phyloP scores from a whole-genome alignment of 2,329 filamentous ascomycete species.

The Trichoderma polysporum region DNA sequence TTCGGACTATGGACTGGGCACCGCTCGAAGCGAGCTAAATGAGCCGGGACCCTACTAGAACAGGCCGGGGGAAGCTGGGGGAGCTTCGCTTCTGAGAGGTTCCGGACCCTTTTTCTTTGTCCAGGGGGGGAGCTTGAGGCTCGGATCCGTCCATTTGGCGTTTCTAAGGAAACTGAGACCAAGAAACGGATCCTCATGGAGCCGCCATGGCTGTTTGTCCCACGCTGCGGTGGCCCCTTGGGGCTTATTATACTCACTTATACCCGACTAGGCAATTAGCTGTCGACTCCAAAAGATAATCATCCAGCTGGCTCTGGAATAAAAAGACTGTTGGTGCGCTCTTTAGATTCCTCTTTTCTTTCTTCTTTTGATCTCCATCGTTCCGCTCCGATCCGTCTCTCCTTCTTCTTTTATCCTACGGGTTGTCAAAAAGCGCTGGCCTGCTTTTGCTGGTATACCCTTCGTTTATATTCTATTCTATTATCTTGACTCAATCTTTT shows the following conservation, averaged over 20 bases:
- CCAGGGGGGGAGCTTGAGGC: neutral
- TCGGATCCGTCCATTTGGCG: slow-evolving; percentile 11
- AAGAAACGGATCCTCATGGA: slow-evolving; percentile 14
- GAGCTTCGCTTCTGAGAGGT: neutral
- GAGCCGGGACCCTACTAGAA: neutral
- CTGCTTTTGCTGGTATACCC: slow-evolving; percentile 23
- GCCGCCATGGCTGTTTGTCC: slow-evolving; percentile 4
- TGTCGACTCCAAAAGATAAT: neutral
- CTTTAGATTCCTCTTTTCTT: neutral
- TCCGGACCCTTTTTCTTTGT: neutral
- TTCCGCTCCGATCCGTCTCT: slow-evolving; percentile 17
- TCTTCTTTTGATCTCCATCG: slow-evolving; percentile 17
- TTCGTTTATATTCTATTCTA: slow-evolving; percentile 22
- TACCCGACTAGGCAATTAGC: slow-evolving; percentile 1
- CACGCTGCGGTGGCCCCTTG: slow-evolving; percentile 12
- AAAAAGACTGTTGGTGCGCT: slow-evolving; percentile 3
- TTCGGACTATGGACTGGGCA: slow-evolving; percentile 19
- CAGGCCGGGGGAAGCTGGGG: neutral
- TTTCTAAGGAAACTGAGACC: neutral
- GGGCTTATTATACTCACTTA: neutral
- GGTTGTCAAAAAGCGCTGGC: slow-evolving; percentile 25
- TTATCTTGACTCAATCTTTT: slow-evolving; percentile 16
- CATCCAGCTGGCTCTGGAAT: slow-evolving; percentile 14
- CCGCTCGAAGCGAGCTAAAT: slow-evolving; percentile 3
- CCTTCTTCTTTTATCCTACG: slow-evolving; percentile 4